Base-by-base conservation (phyloP, 2,329 filamentous ascomycete species). In the Paramyrothecium sp. region DNA sequence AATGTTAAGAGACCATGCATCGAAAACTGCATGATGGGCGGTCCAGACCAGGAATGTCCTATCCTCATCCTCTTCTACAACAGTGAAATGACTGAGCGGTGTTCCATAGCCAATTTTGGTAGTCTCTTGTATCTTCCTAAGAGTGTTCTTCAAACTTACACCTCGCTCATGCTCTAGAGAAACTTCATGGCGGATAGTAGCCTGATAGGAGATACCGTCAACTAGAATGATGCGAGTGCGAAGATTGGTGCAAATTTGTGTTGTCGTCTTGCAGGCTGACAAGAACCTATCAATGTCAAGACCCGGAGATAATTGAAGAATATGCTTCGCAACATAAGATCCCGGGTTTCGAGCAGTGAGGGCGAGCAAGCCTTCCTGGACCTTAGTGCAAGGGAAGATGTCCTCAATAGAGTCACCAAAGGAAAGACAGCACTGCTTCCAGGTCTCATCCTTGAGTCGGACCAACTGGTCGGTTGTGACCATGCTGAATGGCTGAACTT, bases 21-120 rank as follows among this genome's bases (percentile, higher is more conserved):
- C 81, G 55, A 82, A 83, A 1, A 81, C 65, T 16, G 75, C 74
- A 58, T 83, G 81, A 23, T 67, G 65, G n/a, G 60, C 56, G 2
- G 58, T 61, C 60, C 57, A 64, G n/a, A 64, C 47, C 20, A 65
- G 56, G n/a, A 22, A 53, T 2, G 30, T 34, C 13, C 41, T 13
- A 2, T 46, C 8, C 1, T 46, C 26, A 3, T n/a, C 19, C 46
- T 53, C 11, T n/a, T 33, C 20, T 3, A 56, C 8, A 17, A 49
- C 11, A 19, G 30, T 41, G 11, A 33, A 44, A 22, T 33, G 20
- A 16, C 23, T 26, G 7, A 55, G 46, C n/a, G 23, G 17, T 12
- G 53, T 49, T 20, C 53, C 53, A 49, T 49, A 55, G 23, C 34
- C 33, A 41, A 55, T 50, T n/a, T 50, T 17, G 10, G 33, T 21